Evolutionary conservation across 495 filamentous ascomycete genomes (phyloP), one percentile per base, ranked within the genome.

Genomic region (Rhizodiscina lignyota): DNA sequence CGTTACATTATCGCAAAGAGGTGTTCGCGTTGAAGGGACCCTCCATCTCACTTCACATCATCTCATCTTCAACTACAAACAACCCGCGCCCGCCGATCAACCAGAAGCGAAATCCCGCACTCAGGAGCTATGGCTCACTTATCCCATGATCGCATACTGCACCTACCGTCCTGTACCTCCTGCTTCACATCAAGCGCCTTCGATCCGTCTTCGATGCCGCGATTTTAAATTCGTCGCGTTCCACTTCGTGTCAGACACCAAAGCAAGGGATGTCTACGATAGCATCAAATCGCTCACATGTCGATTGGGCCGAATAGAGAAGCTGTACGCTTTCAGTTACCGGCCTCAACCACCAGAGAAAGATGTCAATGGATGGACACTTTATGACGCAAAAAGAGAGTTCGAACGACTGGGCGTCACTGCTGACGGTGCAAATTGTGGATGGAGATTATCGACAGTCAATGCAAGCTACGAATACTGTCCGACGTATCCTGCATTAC

Each of bases 191-290:
- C 66, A 78, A 18, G 68, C 69, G 19, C 86, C 89, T 5, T 82
- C 83, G 3, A 81, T 99, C 53, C 76, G 89, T 28, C 55, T 99
- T 22, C 78, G 82, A 28, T 83, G 86, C 53, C 76, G 87, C 34
- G 89, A 99, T 60, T 94, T 96, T 47, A 83, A 65, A 27, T 93
- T 87, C 51, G 70, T 92, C 31, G 83, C 82, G 45, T 84, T 99
- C 60, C 85, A 85, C 61, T 89, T 96, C 52, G 39, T 55, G 20
- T 66, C 71, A 38, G 83, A 93, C 44, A 62, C 61, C 30, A 70
- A 78, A 44, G 83, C 79, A 8, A 64, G 77, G 17, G 84, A 94
- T 43, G 91, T 87, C 2, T 94, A 79, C 48, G 91, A 94, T 27
- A 82, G 72, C 30, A 89, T 96, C 38, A 79, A 74, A 41, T 59